Conservation (phyloP, 768 basidiomycete genomes). For the Aureoboletus auriporus region DNA sequence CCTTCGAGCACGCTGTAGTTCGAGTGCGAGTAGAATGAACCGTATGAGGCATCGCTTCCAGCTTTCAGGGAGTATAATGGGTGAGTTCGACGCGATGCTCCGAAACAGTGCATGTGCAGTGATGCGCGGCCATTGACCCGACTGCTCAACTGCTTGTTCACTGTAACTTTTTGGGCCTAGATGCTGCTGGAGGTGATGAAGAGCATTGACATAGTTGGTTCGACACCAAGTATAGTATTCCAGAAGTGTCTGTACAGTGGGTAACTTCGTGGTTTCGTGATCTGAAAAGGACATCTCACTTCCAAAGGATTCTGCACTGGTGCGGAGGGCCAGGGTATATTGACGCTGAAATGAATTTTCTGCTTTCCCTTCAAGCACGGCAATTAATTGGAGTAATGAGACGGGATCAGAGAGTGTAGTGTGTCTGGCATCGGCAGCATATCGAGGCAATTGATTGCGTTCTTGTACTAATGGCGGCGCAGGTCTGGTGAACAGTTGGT, state of each 20-base stretch:
- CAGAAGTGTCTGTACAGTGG: background rate
- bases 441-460: no score
- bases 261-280: background rate
- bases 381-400: no score
- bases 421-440: no score
- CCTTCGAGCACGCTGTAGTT: constrained; percentile 34
- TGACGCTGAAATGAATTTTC: no score
- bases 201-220: background rate
- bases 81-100: constrained; percentile 22
- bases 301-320: no score
- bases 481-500: background rate
- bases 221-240: background rate
- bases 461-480: no score
- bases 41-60: constrained; percentile 29
- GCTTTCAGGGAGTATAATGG: background rate
- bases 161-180: background rate
- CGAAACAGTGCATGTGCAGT: constrained; percentile 26
- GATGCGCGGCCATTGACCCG: constrained; percentile 33
- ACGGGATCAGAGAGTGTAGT: no score
- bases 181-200: background rate
- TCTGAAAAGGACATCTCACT: no score
- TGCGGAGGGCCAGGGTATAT: no score
- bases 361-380: no score
- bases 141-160: constrained; percentile 2
- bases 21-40: constrained; percentile 25